phyloP scores from a whole-genome alignment of 352 stramenopile species.

The Globisporangium yorkense region DNA sequence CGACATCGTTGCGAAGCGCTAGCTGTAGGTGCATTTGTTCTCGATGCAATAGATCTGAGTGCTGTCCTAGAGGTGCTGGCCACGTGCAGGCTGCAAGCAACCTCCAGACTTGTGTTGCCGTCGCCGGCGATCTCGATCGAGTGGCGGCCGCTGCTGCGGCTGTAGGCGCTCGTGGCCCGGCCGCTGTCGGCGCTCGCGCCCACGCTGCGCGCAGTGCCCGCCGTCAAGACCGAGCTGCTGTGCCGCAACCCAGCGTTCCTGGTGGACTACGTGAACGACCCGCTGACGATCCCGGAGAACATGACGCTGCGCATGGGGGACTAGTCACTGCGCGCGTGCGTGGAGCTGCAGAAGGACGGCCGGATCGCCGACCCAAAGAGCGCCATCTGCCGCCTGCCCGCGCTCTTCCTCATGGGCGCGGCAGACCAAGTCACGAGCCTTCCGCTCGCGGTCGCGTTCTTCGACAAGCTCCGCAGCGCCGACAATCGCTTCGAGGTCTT shows the following conservation, averaged over 20 bases:
- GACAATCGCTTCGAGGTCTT: conserved; percentile 35
- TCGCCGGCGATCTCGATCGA: not conserved
- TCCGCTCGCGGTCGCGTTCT: conserved; percentile 16
- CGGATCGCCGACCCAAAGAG: conserved; percentile 10
- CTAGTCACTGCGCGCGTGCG: conserved; percentile 19
- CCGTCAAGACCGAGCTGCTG: conserved; percentile 19
- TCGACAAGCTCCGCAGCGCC: conserved; percentile 18
- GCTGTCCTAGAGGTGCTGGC: no score
- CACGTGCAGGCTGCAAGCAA: no score
- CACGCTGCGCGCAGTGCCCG: conserved; percentile 18
- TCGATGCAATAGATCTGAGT: no score
- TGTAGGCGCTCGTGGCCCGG: not conserved
- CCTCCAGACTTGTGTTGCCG: no score
- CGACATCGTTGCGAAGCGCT: conserved; percentile 13
- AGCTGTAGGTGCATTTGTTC: not conserved
- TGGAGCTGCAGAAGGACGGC: conserved; percentile 6
- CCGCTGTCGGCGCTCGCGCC: conserved; percentile 17
- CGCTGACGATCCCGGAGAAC: conserved; percentile 19
- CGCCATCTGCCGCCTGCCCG: conserved; percentile 14
- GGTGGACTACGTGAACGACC: conserved; percentile 17
- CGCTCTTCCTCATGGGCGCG: conserved; percentile 26
- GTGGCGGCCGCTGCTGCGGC: not conserved
- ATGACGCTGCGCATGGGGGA: conserved; percentile 32
- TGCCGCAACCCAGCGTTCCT: conserved; percentile 23
- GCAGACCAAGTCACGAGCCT: conserved; percentile 25